Evolutionary conservation across 352 stramenopile genomes (phyloP), one percentile per base, ranked within the genome.

Genomic region (Blastocystis sp.): DNA sequence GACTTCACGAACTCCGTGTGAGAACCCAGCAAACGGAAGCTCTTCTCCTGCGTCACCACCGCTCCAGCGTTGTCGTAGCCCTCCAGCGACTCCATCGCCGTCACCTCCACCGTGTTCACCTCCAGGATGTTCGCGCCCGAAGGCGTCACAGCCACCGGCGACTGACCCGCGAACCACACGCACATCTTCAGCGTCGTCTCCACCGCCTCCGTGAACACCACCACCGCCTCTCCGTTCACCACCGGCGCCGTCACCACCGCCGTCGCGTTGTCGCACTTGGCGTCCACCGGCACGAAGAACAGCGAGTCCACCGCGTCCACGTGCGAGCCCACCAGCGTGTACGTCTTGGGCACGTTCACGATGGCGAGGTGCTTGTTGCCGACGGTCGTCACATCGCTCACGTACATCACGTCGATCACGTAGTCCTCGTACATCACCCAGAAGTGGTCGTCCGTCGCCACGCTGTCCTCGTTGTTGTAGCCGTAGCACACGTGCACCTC

Each of bases 351-450:
- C 35, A 29, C 12, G 60, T 55, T 55, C 45, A 80, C 37, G 45
- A 78, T 55, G 50, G 45, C 24, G 31, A 89, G 37, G 60, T 89
- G 62, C 39, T 79, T 79, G 45, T 89, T 89, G 60, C 74, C 74
- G 35, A 26, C n/a, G 12, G 74, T 24, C 2, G n/a, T 50, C 51
- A 85, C 74, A 21, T 29, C 29, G 61, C 37, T 70, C 33, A 85
- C 74, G 61, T 59, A 85, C 45, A 85, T 21, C 74, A 85, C 74
- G 51, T 85, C 74, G 29, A 69, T 35, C 19, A 19, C 26, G 55
- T 50, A 85, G 51, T 85, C 50, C 24, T 85, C 50, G 61, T 85
- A 85, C 55, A 66, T 37, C 74, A 85, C 74, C 74, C 74, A 85
- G 45, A 85, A 67, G 45, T 66, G 65, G 45, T 55, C 45, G 6